These are phyloP conservation scores for Magnaporthiopsis incrustans DNA, from an alignment of 2,329 filamentous ascomycete species.

Conservation along the genomic window DNA sequence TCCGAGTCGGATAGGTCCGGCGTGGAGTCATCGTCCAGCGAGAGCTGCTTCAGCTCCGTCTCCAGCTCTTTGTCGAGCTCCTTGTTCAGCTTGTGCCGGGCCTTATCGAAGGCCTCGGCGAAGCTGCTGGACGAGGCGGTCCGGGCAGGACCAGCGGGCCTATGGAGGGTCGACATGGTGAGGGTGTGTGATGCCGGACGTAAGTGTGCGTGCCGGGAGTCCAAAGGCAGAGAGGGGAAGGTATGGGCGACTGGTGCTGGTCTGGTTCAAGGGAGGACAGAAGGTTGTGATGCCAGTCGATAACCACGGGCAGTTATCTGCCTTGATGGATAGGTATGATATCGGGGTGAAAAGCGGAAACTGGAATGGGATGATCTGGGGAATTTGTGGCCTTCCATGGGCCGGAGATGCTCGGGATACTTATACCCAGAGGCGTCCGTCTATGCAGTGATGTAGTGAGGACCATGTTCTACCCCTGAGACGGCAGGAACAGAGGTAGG, in stretches of 20 bases:
- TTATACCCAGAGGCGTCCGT: neutral
- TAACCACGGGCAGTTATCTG: conserved; percentile 1
- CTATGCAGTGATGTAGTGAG: neutral
- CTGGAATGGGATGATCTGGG: conserved; percentile 1
- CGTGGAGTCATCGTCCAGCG: conserved; percentile 11
- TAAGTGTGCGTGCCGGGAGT: neutral
- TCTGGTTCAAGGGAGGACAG: neutral
- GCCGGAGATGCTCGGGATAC: neutral
- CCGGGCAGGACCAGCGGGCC: conserved; percentile 20
- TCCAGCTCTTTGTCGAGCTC: conserved; percentile 16
- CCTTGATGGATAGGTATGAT: neutral
- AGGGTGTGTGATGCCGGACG: neutral
- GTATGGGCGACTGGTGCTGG: neutral
- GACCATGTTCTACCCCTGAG: neutral
- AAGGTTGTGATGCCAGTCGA: neutral
- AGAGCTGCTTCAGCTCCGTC: conserved; percentile 11
- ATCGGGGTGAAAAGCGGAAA: conserved; percentile 4
- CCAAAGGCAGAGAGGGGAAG: neutral
- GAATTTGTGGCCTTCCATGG: neutral
- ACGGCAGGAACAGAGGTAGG: neutral
- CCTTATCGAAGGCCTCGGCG: conserved; percentile 24
- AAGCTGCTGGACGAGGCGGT: conserved; percentile 24
- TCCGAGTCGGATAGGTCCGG: conserved; percentile 8
- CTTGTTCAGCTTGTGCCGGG: conserved; percentile 20
- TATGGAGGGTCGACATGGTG: conserved; percentile 18